Evolutionary conservation across 805 yeast species (phyloP).

Genomic region (Huiozyma naganishii): DNA sequence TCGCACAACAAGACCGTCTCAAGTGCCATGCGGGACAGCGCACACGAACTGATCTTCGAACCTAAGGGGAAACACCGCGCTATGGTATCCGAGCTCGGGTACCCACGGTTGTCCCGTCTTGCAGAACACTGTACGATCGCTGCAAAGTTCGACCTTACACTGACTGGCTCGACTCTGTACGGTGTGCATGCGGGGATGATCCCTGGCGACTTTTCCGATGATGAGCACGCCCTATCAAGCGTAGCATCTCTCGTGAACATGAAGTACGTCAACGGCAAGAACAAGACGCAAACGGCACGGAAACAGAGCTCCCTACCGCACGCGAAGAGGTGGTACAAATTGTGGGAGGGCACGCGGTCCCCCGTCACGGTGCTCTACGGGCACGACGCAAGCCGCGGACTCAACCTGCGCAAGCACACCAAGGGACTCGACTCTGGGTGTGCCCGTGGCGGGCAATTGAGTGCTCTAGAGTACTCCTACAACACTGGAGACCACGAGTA

Average conservation of each 20-base stretch:
- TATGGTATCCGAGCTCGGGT: conserved; percentile 17
- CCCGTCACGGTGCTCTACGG: conserved; percentile 58
- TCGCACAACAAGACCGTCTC: not conserved
- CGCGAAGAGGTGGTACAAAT: conserved; percentile 43
- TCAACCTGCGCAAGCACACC: conserved; percentile 51
- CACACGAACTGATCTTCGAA: conserved; percentile 8
- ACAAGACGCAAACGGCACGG: conserved; percentile 35
- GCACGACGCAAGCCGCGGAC: conserved; percentile 76
- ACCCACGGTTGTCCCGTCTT: conserved; percentile 8
- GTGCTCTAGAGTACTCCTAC: conserved; percentile 36
- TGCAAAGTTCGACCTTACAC: conserved; percentile 9
- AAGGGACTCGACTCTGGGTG: conserved; percentile 81
- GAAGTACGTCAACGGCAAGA: conserved; percentile 57
- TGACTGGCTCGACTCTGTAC: conserved; percentile 28
- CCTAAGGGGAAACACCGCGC: conserved; percentile 12
- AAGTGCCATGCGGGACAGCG: conserved; percentile 8
- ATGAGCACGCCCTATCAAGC: conserved; percentile 23
- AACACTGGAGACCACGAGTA: not conserved
- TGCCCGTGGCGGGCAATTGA: conserved; percentile 58
- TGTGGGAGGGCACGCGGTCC: conserved; percentile 34
- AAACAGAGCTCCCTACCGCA: conserved; percentile 9
- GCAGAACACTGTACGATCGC: conserved; percentile 15
- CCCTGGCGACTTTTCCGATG: conserved; percentile 40
- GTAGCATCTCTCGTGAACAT: conserved; percentile 58
- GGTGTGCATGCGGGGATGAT: conserved; percentile 80